phyloP scores from a whole-genome alignment of 1,284 basidiomycete genomes.

The Apiotrichum akiyoshidainum region DNA sequence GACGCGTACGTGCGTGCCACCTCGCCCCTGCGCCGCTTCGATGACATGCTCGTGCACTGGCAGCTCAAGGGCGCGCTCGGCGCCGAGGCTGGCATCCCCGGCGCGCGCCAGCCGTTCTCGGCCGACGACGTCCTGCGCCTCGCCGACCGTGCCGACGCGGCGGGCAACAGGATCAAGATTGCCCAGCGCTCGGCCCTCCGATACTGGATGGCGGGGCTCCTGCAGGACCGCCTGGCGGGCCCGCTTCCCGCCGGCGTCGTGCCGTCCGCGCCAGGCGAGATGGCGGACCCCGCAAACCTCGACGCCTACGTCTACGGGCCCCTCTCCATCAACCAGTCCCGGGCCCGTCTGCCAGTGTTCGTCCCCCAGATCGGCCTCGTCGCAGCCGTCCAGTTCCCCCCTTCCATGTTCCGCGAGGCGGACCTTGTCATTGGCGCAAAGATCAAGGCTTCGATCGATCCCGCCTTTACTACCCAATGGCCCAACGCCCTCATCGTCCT shows the following conservation, averaged over 20 bases:
- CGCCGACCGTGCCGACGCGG: slow-evolving; percentile 21
- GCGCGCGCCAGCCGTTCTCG: slow-evolving; percentile 15
- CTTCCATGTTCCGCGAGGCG: background rate
- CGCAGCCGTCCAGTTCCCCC: background rate
- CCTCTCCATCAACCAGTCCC: background rate
- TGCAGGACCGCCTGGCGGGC: slow-evolving; percentile 11
- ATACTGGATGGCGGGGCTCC: slow-evolving; percentile 33
- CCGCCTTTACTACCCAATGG: slow-evolving; percentile 13
- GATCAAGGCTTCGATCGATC: slow-evolving; percentile 25
- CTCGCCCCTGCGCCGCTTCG: slow-evolving; percentile 80
- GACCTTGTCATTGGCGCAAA: slow-evolving; percentile 24
- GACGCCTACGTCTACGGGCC: background rate
- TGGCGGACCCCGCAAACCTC: background rate
- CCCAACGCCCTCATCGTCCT: slow-evolving; percentile 29
- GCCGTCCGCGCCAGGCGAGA: too few relatives aligned
- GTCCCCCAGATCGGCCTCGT: background rate
- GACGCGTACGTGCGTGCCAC: slow-evolving; percentile 78
- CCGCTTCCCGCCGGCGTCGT: slow-evolving; percentile 1
- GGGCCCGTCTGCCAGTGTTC: background rate
- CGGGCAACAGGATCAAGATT: slow-evolving; percentile 21
- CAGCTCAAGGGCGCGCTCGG: slow-evolving; percentile 78
- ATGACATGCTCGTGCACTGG: slow-evolving; percentile 86
- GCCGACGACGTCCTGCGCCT: slow-evolving; percentile 27
- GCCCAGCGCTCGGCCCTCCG: slow-evolving; percentile 17
- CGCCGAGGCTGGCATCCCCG: slow-evolving; percentile 14